phyloP scores from a whole-genome alignment of 768 basidiomycete species.

The Thelephora ganbajun region DNA sequence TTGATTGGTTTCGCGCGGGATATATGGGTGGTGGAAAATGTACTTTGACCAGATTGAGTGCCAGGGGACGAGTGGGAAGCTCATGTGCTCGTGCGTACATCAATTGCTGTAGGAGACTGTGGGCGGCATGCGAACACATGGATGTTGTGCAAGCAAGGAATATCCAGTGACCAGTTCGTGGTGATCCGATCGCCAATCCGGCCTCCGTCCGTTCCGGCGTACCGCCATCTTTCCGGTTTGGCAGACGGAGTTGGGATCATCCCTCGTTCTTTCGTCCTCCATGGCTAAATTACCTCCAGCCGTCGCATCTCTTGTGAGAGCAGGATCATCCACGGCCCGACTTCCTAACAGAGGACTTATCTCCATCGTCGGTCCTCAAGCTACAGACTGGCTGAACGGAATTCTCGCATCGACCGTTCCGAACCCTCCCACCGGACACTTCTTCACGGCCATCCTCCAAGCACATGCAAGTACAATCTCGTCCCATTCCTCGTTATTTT shows the following conservation, averaged over 20 bases:
- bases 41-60: too few species aligned
- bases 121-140: too few species aligned
- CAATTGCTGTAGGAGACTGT: too few species aligned
- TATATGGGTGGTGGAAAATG: too few species aligned
- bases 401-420: constrained; percentile 14
- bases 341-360: constrained; percentile 55
- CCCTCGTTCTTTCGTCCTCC: not conserved
- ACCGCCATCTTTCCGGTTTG: not conserved
- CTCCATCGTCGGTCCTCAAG: constrained; percentile 69
- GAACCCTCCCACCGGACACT: constrained; percentile 6
- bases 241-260: not conserved
- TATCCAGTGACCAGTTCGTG: too few species aligned
- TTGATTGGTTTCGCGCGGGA: too few species aligned
- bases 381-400: constrained; percentile 52
- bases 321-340: constrained; percentile 33
- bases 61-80: too few species aligned
- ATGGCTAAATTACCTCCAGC: constrained; percentile 21
- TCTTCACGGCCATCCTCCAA: constrained; percentile 16
- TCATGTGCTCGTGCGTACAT: too few species aligned
- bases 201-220: not conserved
- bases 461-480: constrained; percentile 12
- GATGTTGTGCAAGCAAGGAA: too few species aligned
- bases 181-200: not conserved
- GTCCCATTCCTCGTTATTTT: not conserved
- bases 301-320: constrained; percentile 30